A percentile compares a stretch with the other conserved stretches of the same genome.
These are phyloP conservation scores for Russula brevipes DNA, from an alignment of 768 basidiomycete genomes.

Conservation along the genomic window DNA sequence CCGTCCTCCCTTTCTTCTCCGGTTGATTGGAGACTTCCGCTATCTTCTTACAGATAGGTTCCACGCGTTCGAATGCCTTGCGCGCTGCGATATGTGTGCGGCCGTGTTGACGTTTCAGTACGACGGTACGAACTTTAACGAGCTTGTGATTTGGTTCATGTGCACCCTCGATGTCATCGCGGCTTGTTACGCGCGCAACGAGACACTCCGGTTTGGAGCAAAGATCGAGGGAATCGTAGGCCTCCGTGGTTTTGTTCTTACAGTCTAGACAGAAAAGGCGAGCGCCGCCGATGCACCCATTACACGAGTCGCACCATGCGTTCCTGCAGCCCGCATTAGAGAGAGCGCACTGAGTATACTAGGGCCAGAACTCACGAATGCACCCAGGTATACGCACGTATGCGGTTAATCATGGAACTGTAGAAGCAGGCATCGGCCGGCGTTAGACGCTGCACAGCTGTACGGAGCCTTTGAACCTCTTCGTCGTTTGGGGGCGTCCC, in stretches of 20 bases:
- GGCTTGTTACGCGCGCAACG: slow-evolving; percentile 12
- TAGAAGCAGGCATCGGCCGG: slow-evolving; percentile 30
- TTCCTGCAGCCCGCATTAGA: slow-evolving; percentile 12
- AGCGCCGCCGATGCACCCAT: slow-evolving; percentile 28
- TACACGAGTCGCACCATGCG: slow-evolving; percentile 29
- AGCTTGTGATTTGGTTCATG: slow-evolving; percentile 34
- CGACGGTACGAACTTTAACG: slow-evolving; percentile 29
- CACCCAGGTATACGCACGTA: slow-evolving; percentile 24
- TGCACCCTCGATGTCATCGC: slow-evolving; percentile 24
- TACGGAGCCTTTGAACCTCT: slow-evolving; percentile 25
- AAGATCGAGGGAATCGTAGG: slow-evolving; percentile 29
- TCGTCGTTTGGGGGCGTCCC: slow-evolving; percentile 23
- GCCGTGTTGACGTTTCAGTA: slow-evolving; percentile 4
- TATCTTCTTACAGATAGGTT: neutral
- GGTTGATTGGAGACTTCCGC: neutral
- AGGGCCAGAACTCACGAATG: slow-evolving; percentile 23
- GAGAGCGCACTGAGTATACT: neutral
- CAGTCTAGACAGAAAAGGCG: slow-evolving; percentile 34
- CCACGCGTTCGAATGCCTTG: slow-evolving; percentile 3
- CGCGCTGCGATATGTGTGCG: neutral
- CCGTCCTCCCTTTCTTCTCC: neutral
- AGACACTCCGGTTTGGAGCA: slow-evolving; percentile 29
- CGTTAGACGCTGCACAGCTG: slow-evolving; percentile 23
- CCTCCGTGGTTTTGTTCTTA: slow-evolving; percentile 7
- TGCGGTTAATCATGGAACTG: slow-evolving; percentile 21